Conservation (phyloP, 108 stramenopile genomes). For the Conticribra guillardii region DNA sequence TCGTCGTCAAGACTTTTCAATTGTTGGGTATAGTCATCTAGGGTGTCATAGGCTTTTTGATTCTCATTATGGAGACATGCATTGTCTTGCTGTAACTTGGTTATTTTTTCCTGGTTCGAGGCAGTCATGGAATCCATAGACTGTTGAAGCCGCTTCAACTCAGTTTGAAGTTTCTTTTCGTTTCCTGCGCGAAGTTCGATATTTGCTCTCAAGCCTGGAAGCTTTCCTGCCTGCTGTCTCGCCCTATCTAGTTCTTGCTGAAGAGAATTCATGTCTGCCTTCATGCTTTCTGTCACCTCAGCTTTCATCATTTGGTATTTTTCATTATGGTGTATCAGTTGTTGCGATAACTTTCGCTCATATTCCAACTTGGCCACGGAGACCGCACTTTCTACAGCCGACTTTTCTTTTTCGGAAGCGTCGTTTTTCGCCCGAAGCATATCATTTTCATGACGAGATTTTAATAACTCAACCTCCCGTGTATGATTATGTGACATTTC, state of each 20-base stretch:
- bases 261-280: slow-evolving; percentile 13
- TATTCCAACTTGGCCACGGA: slow-evolving; percentile 19
- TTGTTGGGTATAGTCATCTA: slow-evolving; percentile 1
- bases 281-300: slow-evolving; percentile 1
- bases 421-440: slow-evolving; percentile 14
- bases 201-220: slow-evolving; percentile 12
- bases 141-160: slow-evolving; percentile 18
- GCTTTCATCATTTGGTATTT: slow-evolving; percentile 7
- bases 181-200: neutral
- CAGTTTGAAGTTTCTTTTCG: slow-evolving; percentile 26
- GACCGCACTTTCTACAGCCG: slow-evolving; percentile 36
- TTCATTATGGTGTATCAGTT: slow-evolving; percentile 4
- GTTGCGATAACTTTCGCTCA: slow-evolving; percentile 28
- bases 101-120: slow-evolving; percentile 11
- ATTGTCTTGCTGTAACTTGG: slow-evolving; percentile 29
- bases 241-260: slow-evolving; percentile 17
- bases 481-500: slow-evolving; percentile 22
- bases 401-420: slow-evolving; percentile 27
- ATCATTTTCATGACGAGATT: slow-evolving; percentile 35
- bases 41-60: neutral
- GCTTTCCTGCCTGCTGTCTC: slow-evolving; percentile 15
- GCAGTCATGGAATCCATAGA: slow-evolving; percentile 10
- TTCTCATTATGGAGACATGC: slow-evolving; percentile 4
- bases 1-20: slow-evolving; percentile 10
- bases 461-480: slow-evolving; percentile 32